Conservation (phyloP, 1,284 basidiomycete species). For the Irpex lacteus region DNA sequence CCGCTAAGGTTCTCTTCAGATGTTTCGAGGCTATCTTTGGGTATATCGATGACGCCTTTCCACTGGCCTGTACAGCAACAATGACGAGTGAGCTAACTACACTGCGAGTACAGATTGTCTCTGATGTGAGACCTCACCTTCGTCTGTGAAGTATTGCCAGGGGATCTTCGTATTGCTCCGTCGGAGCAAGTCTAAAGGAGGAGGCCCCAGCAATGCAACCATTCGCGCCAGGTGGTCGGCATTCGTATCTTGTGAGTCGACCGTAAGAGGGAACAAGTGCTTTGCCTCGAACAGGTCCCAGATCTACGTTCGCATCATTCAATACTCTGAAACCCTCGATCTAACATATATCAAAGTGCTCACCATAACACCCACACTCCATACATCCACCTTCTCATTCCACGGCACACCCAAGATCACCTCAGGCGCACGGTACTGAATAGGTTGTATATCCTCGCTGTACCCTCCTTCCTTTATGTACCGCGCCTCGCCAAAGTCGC, state of each 20-base stretch:
- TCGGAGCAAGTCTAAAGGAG: background rate
- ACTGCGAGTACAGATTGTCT: background rate
- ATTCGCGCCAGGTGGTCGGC: background rate
- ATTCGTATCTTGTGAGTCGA: background rate
- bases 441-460: background rate
- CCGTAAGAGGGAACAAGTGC: background rate
- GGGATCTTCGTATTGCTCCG: background rate
- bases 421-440: constrained; percentile 16
- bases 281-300: background rate
- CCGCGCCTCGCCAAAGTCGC: constrained; percentile 8
- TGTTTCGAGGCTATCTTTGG: background rate
- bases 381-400: constrained; percentile 19
- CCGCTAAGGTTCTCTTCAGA: background rate
- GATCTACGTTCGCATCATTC: too few species aligned
- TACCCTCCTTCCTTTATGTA: background rate
- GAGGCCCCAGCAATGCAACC: background rate
- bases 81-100: background rate
- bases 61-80: background rate
- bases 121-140: background rate
- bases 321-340: too few species aligned
- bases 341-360: too few species aligned
- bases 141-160: background rate
- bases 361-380: constrained; percentile 9
- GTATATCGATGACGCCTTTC: background rate
- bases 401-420: constrained; percentile 15